phyloP scores from a whole-genome alignment of 768 basidiomycete species.

The Wakefieldia striispora region DNA sequence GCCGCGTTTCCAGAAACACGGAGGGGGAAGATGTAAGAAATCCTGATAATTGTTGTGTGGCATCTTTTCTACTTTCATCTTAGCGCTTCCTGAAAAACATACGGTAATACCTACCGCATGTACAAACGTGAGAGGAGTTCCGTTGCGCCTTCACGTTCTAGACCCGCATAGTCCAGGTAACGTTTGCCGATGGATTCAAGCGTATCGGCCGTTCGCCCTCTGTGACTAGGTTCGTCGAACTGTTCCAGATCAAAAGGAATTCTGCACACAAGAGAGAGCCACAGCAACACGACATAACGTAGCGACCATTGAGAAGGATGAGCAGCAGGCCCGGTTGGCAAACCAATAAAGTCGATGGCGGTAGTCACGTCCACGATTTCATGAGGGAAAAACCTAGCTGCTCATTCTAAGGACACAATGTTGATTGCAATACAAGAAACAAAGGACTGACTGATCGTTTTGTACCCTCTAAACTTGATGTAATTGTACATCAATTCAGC shows the following conservation, averaged over 20 bases:
- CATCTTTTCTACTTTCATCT: slow-evolving; percentile 52
- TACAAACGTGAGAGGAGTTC: slow-evolving; percentile 80
- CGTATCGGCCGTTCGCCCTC: slow-evolving; percentile 50
- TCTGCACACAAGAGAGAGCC: slow-evolving; percentile 93
- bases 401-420: slow-evolving; percentile 17
- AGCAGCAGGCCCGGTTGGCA: slow-evolving; percentile 42
- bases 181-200: slow-evolving; percentile 59
- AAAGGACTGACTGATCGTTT: slow-evolving; percentile 75
- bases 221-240: slow-evolving; percentile 64
- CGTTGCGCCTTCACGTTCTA: slow-evolving; percentile 84
- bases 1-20: slow-evolving; percentile 37
- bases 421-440: not conserved
- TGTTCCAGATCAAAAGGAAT: slow-evolving; percentile 90
- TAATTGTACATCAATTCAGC: slow-evolving; percentile 71
- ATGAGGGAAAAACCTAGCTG: slow-evolving; percentile 94
- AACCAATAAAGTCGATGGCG: slow-evolving; percentile 62
- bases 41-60: slow-evolving; percentile 41
- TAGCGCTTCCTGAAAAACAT: slow-evolving; percentile 2
- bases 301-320: slow-evolving; percentile 65
- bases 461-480: slow-evolving; percentile 86
- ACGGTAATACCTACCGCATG: slow-evolving; percentile 53
- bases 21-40: slow-evolving; percentile 52
- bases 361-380: slow-evolving; percentile 79
- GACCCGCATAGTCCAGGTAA: slow-evolving; percentile 64
- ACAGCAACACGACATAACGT: slow-evolving; percentile 81